These are phyloP conservation scores for Colletotrichum magnum DNA, from an alignment of 2,329 filamentous ascomycete genomes.

Conservation along the genomic window DNA sequence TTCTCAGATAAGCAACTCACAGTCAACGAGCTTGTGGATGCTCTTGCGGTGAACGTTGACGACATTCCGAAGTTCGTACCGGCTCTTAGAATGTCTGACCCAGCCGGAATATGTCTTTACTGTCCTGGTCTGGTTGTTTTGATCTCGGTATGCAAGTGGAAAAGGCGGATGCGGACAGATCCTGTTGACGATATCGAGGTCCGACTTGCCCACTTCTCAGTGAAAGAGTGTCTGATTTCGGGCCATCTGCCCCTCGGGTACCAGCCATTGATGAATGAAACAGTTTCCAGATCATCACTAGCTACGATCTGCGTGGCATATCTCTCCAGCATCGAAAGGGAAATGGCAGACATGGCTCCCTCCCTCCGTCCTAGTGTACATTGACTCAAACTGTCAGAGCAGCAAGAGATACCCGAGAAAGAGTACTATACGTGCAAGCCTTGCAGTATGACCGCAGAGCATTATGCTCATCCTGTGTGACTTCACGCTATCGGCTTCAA, in stretches of 20 bases:
- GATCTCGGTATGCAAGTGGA: background rate
- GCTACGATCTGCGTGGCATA: background rate
- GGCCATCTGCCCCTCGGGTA: background rate
- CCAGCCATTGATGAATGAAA: background rate
- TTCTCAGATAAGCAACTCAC: background rate
- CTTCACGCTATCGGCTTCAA: too few relatives aligned
- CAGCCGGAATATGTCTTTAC: background rate
- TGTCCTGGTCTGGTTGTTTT: background rate
- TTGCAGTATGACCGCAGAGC: too few relatives aligned
- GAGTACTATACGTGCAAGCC: too few relatives aligned
- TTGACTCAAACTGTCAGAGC: too few relatives aligned
- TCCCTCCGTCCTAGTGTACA: too few relatives aligned
- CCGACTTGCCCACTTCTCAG: background rate
- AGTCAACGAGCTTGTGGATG: conserved; percentile 1
- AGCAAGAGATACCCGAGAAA: too few relatives aligned
- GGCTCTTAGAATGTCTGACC: background rate
- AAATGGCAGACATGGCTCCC: too few relatives aligned
- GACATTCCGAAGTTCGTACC: background rate
- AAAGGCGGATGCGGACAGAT: background rate
- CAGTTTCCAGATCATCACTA: background rate
- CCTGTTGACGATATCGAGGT: background rate
- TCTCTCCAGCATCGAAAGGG: too few relatives aligned
- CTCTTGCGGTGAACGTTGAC: background rate
- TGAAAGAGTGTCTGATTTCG: background rate
- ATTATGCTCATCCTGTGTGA: too few relatives aligned